Conservation (phyloP, 768 basidiomycete genomes). For the Pisolithus tinctorius region DNA sequence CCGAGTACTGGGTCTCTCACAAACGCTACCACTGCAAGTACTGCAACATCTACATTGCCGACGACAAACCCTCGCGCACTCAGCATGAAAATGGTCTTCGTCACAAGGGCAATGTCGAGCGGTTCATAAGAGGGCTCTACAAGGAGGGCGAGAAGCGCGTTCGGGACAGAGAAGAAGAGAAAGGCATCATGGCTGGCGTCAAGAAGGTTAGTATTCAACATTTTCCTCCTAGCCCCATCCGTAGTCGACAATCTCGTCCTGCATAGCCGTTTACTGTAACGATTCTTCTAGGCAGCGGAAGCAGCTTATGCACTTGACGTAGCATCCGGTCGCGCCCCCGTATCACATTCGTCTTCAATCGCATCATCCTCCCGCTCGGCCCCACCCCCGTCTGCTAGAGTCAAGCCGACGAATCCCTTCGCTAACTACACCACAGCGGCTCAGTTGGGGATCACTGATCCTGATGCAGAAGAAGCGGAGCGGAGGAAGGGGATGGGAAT, state of each 20-base stretch:
- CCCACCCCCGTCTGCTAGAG: conserved; percentile 23
- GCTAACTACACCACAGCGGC: conserved; percentile 86
- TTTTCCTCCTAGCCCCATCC: background rate
- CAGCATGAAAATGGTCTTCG: conserved; percentile 92
- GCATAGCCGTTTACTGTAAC: background rate
- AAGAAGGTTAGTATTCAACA: conserved; percentile 50
- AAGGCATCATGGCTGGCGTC: conserved; percentile 77
- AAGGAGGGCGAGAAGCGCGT: conserved; percentile 86
- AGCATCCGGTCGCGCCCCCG: conserved; percentile 50
- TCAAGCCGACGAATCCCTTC: conserved; percentile 57
- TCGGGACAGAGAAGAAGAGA: conserved; percentile 81
- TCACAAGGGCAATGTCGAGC: conserved; percentile 91
- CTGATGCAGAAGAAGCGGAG: conserved; percentile 65
- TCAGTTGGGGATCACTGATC: conserved; percentile 75
- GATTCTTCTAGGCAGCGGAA: conserved; percentile 54
- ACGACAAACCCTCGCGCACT: conserved; percentile 86
- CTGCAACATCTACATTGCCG: conserved; percentile 94
- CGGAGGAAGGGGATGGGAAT: conserved; percentile 58
- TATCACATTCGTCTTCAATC: conserved; percentile 19
- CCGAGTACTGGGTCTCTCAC: conserved; percentile 89
- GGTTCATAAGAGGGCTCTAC: conserved; percentile 89
- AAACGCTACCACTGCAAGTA: conserved; percentile 96
- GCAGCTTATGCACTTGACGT: conserved; percentile 77
- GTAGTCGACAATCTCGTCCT: background rate
- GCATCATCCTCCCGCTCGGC: conserved; percentile 14